Percentiles rank a stretch among this genome's conserved stretches.
Evolutionary conservation across 306 rosid species (phyloP).

Genomic region (Glycine tomentella): DNA sequence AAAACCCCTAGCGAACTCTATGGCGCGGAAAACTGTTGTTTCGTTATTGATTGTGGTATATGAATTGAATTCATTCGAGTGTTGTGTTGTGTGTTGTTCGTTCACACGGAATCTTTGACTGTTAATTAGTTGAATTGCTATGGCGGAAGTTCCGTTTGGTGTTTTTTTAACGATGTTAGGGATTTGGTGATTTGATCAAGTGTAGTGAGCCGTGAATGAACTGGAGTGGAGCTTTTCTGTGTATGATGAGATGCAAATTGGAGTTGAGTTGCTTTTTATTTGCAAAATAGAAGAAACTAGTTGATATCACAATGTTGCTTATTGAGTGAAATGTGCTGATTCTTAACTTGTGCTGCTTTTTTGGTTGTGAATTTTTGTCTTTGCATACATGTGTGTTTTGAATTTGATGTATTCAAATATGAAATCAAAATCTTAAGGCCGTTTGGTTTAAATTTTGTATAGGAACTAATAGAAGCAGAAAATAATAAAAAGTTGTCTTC

Average conservation of each 20-base stretch:
- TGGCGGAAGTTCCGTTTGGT: not conserved
- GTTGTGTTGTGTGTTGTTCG: not conserved
- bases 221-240: not conserved
- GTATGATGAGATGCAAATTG: not conserved
- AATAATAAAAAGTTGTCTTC: not conserved
- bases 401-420: not conserved
- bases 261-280: not conserved
- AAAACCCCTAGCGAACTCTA: not conserved
- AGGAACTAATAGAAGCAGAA: not conserved
- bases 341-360: not conserved
- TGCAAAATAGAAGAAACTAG: not conserved
- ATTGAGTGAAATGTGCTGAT: not conserved
- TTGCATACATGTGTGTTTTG: not conserved
- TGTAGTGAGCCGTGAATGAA: constrained; percentile 2
- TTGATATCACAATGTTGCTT: not conserved
- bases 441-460: not conserved
- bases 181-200: constrained; percentile 17
- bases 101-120: not conserved
- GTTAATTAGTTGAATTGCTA: not conserved
- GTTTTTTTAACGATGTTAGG: constrained; percentile 18
- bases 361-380: not conserved
- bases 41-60: not conserved
- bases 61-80: not conserved
- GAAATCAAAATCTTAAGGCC: not conserved
- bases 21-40: not conserved